These are phyloP conservation scores for Coemansia sp. DNA, from an alignment of 192 early-diverging fungal genomes.

Conservation along the genomic window DNA sequence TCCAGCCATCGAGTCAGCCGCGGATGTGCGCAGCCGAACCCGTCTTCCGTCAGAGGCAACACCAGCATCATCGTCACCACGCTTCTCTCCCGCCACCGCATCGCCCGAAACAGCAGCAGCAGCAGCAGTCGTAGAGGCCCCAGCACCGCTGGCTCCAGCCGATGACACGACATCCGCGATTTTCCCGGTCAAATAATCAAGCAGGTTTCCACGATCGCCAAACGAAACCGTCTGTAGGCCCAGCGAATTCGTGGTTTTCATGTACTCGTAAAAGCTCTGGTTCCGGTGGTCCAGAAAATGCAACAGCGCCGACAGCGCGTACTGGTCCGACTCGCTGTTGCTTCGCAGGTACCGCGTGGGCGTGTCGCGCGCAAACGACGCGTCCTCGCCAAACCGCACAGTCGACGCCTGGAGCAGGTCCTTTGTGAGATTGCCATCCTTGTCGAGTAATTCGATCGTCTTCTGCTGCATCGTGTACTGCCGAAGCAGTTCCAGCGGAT, in stretches of 20 bases:
- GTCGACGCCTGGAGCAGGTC: constrained; percentile 53
- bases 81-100: background rate
- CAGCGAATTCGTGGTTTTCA: constrained; percentile 61
- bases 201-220: constrained; percentile 68
- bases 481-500: constrained; percentile 62
- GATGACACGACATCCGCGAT: constrained; percentile 24
- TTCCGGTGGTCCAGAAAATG: constrained; percentile 67
- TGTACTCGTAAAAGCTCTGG: constrained; percentile 71
- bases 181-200: constrained; percentile 73
- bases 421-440: constrained; percentile 35
- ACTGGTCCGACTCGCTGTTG: constrained; percentile 61
- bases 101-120: constrained; percentile 1
- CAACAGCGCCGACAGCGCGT: constrained; percentile 71
- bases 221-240: constrained; percentile 70
- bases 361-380: constrained; percentile 60
- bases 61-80: background rate
- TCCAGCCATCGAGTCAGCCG: background rate
- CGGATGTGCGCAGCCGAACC: constrained; percentile 9
- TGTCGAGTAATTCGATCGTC: constrained; percentile 55
- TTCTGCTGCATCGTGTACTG: constrained; percentile 62
- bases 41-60: constrained; percentile 14
- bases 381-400: constrained; percentile 61
- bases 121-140: no score
- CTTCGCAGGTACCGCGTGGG: constrained; percentile 60
- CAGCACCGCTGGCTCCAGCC: background rate